Evolutionary conservation across 140 eudicot species (phyloP).

Genomic region (Erigeron philadelphicus): DNA sequence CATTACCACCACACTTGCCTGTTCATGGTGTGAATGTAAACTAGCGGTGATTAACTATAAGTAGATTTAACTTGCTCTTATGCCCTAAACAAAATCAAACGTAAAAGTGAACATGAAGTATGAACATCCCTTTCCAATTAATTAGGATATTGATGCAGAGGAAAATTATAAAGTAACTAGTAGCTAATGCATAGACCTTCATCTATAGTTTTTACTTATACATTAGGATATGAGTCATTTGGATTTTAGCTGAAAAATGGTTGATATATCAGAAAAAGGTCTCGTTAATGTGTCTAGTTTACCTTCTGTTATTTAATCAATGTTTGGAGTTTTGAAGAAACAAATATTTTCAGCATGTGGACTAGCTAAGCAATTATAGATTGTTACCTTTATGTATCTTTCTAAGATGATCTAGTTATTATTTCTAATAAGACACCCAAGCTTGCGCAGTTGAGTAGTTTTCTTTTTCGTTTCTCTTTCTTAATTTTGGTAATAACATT

Average conservation of each 20-base stretch:
- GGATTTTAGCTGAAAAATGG: background rate
- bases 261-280: background rate
- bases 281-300: background rate
- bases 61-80: background rate
- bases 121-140: conserved; percentile 1
- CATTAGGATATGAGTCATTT: conserved; percentile 5
- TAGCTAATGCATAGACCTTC: conserved; percentile 5
- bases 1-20: too few relatives aligned
- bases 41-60: conserved; percentile 1
- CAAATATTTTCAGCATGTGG: conserved; percentile 8
- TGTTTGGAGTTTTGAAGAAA: conserved; percentile 12
- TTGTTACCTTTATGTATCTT: conserved; percentile 6
- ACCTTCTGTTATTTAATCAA: background rate
- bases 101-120: conserved; percentile 6
- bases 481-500: too few relatives aligned
- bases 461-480: too few relatives aligned
- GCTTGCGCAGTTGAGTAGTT: too few relatives aligned
- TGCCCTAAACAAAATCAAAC: background rate
- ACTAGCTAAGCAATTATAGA: conserved; percentile 1
- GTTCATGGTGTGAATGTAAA: background rate
- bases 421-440: too few relatives aligned
- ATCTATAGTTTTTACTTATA: conserved; percentile 4
- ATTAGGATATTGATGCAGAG: conserved; percentile 13
- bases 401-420: background rate
- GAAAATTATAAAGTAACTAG: background rate